phyloP scores from a whole-genome alignment of 352 stramenopile species.

The Plasmopara halstedii region DNA sequence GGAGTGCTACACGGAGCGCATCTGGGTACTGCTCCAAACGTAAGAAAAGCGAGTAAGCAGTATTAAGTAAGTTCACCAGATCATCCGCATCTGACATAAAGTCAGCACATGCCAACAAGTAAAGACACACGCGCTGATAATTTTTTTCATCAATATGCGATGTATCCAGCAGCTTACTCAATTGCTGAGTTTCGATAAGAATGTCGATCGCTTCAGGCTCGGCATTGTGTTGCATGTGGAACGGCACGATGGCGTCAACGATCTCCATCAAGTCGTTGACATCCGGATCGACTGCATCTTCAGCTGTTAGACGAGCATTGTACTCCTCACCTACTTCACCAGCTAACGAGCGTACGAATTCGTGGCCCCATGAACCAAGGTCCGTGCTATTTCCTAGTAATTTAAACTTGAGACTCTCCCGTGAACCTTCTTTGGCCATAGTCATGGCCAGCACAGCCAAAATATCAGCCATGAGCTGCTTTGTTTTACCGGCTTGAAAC shows the following conservation, averaged over 20 bases:
- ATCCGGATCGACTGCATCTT: conserved; percentile 52
- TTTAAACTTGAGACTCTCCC: conserved; percentile 88
- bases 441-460: conserved; percentile 97
- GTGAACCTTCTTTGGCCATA: conserved; percentile 91
- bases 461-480: conserved; percentile 82
- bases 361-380: conserved; percentile 96
- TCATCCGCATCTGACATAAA: conserved; percentile 99
- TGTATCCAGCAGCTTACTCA: conserved; percentile 91
- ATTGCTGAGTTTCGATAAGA: conserved; percentile 97
- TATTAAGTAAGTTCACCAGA: conserved; percentile 85
- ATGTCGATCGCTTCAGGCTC: conserved; percentile 99
- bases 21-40: conserved; percentile 92
- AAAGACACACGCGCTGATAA: conserved; percentile 97
- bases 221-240: conserved; percentile 99
- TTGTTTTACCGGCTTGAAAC: conserved; percentile 46
- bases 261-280: conserved; percentile 90
- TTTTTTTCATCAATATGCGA: conserved; percentile 97
- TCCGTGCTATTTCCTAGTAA: conserved; percentile 85
- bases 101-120: conserved; percentile 96
- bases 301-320: conserved; percentile 61
- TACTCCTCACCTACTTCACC: conserved; percentile 96
- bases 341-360: conserved; percentile 96
- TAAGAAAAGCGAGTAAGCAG: conserved; percentile 94
- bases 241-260: conserved; percentile 98
- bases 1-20: conserved; percentile 94